Percentiles rank a stretch among this genome's conserved stretches.
phyloP scores from a whole-genome alignment of 1,139 yeast genomes.

The Magnusiomyces clavatus region DNA sequence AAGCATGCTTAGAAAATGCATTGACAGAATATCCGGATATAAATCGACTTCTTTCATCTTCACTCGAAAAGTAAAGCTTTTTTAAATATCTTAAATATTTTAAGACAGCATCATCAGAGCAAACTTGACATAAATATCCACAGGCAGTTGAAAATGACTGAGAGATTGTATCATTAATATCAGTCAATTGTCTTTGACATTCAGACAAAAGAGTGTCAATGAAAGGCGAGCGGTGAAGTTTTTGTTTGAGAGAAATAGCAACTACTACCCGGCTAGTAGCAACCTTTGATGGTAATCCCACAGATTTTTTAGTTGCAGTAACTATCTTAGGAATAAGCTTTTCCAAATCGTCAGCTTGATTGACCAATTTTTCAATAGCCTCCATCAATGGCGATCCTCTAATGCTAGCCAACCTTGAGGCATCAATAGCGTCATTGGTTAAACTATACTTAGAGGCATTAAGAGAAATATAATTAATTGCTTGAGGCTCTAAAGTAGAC shows the following conservation, averaged over 20 bases:
- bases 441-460: slow-evolving; percentile 86
- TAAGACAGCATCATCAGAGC: slow-evolving; percentile 46
- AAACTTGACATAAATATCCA: slow-evolving; percentile 68
- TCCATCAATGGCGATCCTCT: slow-evolving; percentile 86
- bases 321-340: slow-evolving; percentile 44
- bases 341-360: slow-evolving; percentile 36
- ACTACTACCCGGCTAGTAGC: slow-evolving; percentile 77
- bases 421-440: slow-evolving; percentile 64
- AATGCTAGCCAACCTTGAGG: slow-evolving; percentile 63
- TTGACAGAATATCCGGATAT: slow-evolving; percentile 59
- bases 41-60: slow-evolving; percentile 39
- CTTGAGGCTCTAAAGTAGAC: slow-evolving; percentile 89
- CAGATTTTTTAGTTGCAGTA: slow-evolving; percentile 52
- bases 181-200: slow-evolving; percentile 53
- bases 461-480: slow-evolving; percentile 72
- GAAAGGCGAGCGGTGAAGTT: slow-evolving; percentile 47
- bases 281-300: slow-evolving; percentile 88
- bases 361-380: slow-evolving; percentile 66
- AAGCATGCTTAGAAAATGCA: slow-evolving; percentile 61
- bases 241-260: slow-evolving; percentile 51
- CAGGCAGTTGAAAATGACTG: slow-evolving; percentile 73
- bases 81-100: slow-evolving; percentile 47
- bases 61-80: slow-evolving; percentile 54
- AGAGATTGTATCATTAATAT: slow-evolving; percentile 65
- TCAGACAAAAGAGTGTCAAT: slow-evolving; percentile 56